Evolutionary conservation across 2,329 filamentous ascomycete genomes (phyloP), one percentile per base, ranked within the genome.

Genomic region (Calonectria leucothoes): DNA sequence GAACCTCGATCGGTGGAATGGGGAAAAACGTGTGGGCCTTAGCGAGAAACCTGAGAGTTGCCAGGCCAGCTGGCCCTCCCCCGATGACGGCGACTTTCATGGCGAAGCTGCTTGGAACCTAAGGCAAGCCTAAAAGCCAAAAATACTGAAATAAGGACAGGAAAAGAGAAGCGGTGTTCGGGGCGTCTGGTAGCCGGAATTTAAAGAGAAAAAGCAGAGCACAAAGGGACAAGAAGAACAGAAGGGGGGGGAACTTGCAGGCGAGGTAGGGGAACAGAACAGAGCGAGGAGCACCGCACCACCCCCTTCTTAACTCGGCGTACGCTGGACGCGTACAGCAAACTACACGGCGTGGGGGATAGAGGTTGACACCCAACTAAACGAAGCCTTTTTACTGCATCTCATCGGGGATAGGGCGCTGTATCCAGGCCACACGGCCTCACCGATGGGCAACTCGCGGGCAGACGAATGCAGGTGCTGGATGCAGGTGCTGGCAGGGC

Each of bases 71-170:
- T 20, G 86, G 83, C 6, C 86, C 86, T n/a, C 84, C 86, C 25
- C 86, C 86, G 49, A 87, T 82, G 64, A 88, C 79, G 6, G 85
- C 85, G 11, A 87, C 85, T 37, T 81, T 84, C 80, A 85, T 84
- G 63, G 12, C 6, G 55, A 59, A 15, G 33, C 37, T 25, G 14
- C 1, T 59, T 39, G 23, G 17, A 59, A 59, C 55, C 33, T 23
- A 59, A 59, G 55, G 55, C 55, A 59, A 59, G 55, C 33, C 55
- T 27, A 11, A 39, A 59, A 59, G 55, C 12, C 15, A 33, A 59
- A 59, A 59, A 33, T 12, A 37, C 5, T n/a, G 23, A 33, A 59
- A 8, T 25, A 4, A 12, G 11, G 6, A 6, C 15, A n/a, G n/a
- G n/a, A 35, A 33, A 23, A 23, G 33, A 45, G n/a, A 45, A 45